phyloP scores from a whole-genome alignment of 495 filamentous ascomycete genomes.

The Neurospora sp. region DNA sequence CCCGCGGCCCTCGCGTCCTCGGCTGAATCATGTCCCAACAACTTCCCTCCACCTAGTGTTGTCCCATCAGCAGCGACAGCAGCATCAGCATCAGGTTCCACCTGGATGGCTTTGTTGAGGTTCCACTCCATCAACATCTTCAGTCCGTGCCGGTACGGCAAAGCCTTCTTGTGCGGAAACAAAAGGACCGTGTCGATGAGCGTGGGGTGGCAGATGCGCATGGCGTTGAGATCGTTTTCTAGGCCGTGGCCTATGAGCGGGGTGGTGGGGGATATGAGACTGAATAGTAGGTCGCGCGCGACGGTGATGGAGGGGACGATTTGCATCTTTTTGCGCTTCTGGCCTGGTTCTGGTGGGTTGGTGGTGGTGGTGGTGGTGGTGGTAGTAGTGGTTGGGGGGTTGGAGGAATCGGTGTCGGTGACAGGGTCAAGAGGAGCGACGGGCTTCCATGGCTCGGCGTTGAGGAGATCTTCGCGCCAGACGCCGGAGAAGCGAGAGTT shows the following conservation, averaged over 20 bases:
- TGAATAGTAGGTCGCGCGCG: conserved; percentile 65
- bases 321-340: conserved; percentile 33
- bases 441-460: conserved; percentile 48
- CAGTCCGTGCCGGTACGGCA: conserved; percentile 68
- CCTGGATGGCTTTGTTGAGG: conserved; percentile 69
- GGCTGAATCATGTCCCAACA: conserved; percentile 68
- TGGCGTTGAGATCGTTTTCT: conserved; percentile 84
- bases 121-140: conserved; percentile 52
- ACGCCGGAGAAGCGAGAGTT: conserved; percentile 88
- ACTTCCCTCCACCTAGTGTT: neutral
- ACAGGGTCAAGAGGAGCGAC: neutral
- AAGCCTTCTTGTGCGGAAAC: conserved; percentile 62
- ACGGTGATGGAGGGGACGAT: conserved; percentile 59
- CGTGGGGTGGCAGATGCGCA: conserved; percentile 71
- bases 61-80: no score
- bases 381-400: no score
- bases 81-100: conserved; percentile 40
- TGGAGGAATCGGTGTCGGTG: neutral
- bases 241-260: conserved; percentile 87
- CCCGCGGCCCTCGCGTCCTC: conserved; percentile 86
- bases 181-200: conserved; percentile 81
- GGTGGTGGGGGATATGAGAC: conserved; percentile 57
- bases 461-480: conserved; percentile 57
- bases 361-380: no score
- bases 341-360: neutral